Evolutionary conservation across 768 basidiomycete species (phyloP).

Genomic region (Hericium alpestre): DNA sequence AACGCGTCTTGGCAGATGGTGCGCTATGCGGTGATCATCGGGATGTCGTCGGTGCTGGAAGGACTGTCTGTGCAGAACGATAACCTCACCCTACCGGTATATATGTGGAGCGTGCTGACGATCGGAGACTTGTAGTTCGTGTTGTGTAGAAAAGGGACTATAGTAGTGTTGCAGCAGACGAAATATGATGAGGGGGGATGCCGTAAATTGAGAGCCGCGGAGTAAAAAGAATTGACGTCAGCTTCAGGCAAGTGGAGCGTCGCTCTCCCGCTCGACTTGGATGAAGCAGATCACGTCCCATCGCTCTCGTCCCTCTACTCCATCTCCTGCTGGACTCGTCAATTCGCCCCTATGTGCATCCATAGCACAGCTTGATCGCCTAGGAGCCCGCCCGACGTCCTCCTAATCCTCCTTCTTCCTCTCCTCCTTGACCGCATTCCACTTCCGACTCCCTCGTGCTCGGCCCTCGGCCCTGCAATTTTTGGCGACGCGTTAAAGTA

Average conservation of each 20-base stretch:
- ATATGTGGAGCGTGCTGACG: conserved; percentile 84
- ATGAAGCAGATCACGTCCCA: not conserved
- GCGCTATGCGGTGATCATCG: conserved; percentile 54
- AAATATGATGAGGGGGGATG: not conserved
- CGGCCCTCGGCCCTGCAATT: not conserved
- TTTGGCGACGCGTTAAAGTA: not conserved
- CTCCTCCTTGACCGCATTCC: not conserved
- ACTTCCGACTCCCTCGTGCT: not conserved
- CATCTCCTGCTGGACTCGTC: not conserved
- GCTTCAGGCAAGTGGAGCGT: not conserved
- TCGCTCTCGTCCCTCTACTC: not conserved
- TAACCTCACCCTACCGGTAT: conserved; percentile 92
- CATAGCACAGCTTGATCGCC: not conserved
- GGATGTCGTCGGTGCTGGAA: conserved; percentile 69
- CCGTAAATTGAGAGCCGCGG: not conserved
- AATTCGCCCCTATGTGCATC: not conserved
- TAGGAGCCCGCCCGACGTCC: not conserved
- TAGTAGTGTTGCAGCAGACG: not conserved
- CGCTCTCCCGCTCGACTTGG: no score
- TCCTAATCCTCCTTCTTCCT: not conserved
- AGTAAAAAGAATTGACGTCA: not conserved
- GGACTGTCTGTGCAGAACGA: conserved; percentile 94
- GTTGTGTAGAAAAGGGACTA: not conserved
- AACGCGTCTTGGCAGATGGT: conserved; percentile 34
- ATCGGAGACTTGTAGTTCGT: conserved; percentile 21